Evolutionary conservation across 805 yeast genomes (phyloP), one percentile per base, ranked within the genome.

Genomic region (Metschnikowia colocasiae): DNA sequence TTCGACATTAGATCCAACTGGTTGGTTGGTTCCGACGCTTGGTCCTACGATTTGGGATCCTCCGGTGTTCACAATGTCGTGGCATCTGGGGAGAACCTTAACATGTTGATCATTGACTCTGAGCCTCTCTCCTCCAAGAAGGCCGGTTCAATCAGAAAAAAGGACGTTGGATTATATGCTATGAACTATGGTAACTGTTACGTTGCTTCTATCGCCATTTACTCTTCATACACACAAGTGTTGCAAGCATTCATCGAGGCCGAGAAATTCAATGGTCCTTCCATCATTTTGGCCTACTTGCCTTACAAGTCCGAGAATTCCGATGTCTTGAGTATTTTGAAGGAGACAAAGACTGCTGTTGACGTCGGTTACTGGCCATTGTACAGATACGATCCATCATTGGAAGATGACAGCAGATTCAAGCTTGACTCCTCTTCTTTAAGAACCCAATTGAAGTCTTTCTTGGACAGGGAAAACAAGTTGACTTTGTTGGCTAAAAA

Each of bases 281-380:
- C 97, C 1, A 76, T 92, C 47, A 87, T 92, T 31, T 77, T 92
- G 56, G 97, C 97, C 3, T 90, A 91, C 64, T 73, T 91, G 58
- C 98, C 98, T 35, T 82, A 84, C 64, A 61, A 71, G 40, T 64
- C 73, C 18, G 92, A 86, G 60, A 73, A 71, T 47, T 85, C 83
- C 53, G 72, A 82, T 51, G 84, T 95, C 34, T 71, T 92, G 55
- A 78, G 82, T 22, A 81, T 91, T 38, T 75, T 92, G 58, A 83
- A 86, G 63, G 94, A 87, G 63, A 91, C 97, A 29, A 92, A 92
- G 67, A 72, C 70, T 52, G 92, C 96, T 19, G 95, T 92, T 39
- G 97, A 88, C 59, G 74, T 90, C 29, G 98, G 98, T n/a, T 85
- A 85, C 71, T 90, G 97, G 95, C 98, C 98, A 40, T 76, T 92